phyloP scores from a whole-genome alignment of 2,329 filamentous ascomycete species.

The Neodidymelliopsis sp. region DNA sequence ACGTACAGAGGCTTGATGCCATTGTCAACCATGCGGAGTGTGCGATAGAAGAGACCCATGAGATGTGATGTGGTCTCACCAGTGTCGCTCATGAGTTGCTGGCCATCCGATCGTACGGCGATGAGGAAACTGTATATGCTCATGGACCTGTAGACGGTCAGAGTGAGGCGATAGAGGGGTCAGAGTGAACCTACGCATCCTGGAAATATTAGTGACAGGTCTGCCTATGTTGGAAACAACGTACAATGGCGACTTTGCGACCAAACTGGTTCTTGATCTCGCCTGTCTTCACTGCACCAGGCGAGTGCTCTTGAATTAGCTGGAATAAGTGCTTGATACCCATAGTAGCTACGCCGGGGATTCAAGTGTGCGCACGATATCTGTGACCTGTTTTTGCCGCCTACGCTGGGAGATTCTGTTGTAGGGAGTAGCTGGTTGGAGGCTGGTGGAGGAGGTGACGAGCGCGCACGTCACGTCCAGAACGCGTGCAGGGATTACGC shows the following conservation, averaged over 20 bases:
- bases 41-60: conserved; percentile 99
- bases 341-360: conserved; percentile 32
- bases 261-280: conserved; percentile 99
- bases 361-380: not conserved
- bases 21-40: conserved; percentile 96
- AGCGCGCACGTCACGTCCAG: conserved; percentile 36
- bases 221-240: conserved; percentile 39
- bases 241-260: conserved; percentile 94
- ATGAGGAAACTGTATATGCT: conserved; percentile 99
- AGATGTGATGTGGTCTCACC: conserved; percentile 97
- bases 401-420: not conserved
- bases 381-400: not conserved
- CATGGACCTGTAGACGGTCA: conserved; percentile 74
- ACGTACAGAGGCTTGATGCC: conserved; percentile 99
- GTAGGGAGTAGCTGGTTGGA: conserved; percentile 8
- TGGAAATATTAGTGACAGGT: conserved; percentile 37
- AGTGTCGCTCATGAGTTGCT: conserved; percentile 93
- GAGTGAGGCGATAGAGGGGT: not conserved
- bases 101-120: conserved; percentile 93
- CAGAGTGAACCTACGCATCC: conserved; percentile 54
- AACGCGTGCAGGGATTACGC: conserved; percentile 39
- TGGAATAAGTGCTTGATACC: conserved; percentile 56
- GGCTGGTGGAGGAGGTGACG: conserved; percentile 24
- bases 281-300: conserved; percentile 93
- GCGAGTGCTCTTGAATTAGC: conserved; percentile 76